These are phyloP conservation scores for Boletus speciosus DNA, from an alignment of 768 basidiomycete species.

Conservation along the genomic window DNA sequence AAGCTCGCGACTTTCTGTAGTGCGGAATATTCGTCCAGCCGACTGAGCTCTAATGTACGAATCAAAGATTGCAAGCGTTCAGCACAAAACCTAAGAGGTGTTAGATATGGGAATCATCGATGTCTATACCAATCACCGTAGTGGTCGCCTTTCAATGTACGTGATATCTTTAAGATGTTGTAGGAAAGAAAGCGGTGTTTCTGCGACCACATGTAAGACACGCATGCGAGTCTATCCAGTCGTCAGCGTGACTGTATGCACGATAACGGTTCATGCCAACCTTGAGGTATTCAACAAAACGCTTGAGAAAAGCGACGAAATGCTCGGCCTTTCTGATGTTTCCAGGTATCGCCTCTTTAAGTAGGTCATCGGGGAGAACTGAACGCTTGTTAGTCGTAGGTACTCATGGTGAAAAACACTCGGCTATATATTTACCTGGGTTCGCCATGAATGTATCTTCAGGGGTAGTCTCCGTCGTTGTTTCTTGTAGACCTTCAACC, in stretches of 20 bases:
- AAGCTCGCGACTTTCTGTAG: constrained; percentile 95
- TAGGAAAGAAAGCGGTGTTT: constrained; percentile 94
- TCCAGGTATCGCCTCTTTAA: constrained; percentile 94
- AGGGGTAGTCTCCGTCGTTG: constrained; percentile 49
- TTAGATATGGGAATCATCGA: neutral
- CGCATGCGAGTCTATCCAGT: constrained; percentile 89
- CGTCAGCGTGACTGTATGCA: constrained; percentile 8
- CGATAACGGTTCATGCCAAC: constrained; percentile 35
- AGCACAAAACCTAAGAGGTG: constrained; percentile 76
- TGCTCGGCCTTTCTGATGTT: constrained; percentile 99
- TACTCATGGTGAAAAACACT: neutral
- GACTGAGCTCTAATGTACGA: constrained; percentile 82
- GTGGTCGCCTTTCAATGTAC: constrained; percentile 90
- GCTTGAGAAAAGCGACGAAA: constrained; percentile 96
- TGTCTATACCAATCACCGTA: constrained; percentile 56
- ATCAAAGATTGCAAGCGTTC: constrained; percentile 94
- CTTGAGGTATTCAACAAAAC: constrained; percentile 98
- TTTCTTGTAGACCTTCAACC: constrained; percentile 89
- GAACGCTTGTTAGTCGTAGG: constrained; percentile 1
- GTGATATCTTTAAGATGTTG: constrained; percentile 99
- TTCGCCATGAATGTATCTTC: constrained; percentile 88
- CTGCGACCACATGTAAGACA: constrained; percentile 98
- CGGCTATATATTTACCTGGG: constrained; percentile 56
- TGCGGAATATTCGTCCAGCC: constrained; percentile 87
- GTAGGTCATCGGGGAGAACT: constrained; percentile 92